Evolutionary conservation across 495 filamentous ascomycete genomes (phyloP).

Genomic region (Annulohypoxylon stygium): DNA sequence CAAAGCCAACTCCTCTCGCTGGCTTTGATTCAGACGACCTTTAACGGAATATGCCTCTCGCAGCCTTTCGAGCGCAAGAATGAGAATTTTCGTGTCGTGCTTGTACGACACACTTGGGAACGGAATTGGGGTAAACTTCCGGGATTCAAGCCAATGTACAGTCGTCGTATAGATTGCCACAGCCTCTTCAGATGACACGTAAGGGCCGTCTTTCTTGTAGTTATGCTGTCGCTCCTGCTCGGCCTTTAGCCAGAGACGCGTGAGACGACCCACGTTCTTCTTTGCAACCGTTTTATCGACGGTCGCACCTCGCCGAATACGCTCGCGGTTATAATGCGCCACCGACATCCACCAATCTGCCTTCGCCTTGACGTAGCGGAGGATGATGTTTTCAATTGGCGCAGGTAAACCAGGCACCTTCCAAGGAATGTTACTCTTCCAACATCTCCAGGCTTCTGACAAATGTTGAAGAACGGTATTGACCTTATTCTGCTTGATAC

Average conservation of each 20-base stretch:
- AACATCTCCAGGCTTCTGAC: conserved; percentile 98
- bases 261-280: conserved; percentile 97
- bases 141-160: conserved; percentile 98
- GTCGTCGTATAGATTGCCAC: conserved; percentile 99
- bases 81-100: conserved; percentile 99
- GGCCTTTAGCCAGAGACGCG: conserved; percentile 95
- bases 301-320: conserved; percentile 94
- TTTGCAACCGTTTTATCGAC: conserved; percentile 99
- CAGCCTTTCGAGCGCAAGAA: conserved; percentile 92
- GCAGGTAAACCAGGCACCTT: conserved; percentile 97
- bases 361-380: conserved; percentile 98
- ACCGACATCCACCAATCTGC: conserved; percentile 99
- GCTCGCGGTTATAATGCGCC: conserved; percentile 97
- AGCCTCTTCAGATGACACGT: conserved; percentile 97
- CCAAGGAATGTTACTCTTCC: conserved; percentile 99
- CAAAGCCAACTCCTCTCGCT: conserved; percentile 95
- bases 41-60: conserved; percentile 99
- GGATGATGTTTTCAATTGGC: conserved; percentile 97
- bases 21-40: conserved; percentile 95
- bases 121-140: conserved; percentile 98
- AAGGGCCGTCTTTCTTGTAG: conserved; percentile 99
- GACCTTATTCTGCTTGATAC: conserved; percentile 99
- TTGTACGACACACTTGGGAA: conserved; percentile 99
- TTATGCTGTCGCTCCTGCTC: conserved; percentile 99
- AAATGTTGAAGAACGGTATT: conserved; percentile 98